phyloP scores from a whole-genome alignment of 805 yeast genomes.

The Kuraishia hungarica region DNA sequence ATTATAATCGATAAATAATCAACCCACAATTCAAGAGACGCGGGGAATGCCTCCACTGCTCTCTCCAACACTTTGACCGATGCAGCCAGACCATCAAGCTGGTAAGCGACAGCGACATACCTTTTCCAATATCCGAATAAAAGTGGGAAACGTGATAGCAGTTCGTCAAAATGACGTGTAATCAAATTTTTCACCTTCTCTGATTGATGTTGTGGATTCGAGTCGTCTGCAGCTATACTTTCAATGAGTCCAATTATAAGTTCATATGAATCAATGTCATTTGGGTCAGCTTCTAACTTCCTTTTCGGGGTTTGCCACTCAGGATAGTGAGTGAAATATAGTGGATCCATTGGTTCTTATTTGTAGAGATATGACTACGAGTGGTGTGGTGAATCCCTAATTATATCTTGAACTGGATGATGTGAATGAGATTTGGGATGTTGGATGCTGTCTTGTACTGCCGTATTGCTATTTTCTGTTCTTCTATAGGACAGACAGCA shows the following conservation, averaged over 20 bases:
- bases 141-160: conserved; percentile 50
- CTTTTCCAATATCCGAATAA: conserved; percentile 57
- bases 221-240: conserved; percentile 13
- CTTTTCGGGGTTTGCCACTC: conserved; percentile 17
- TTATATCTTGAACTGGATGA: too few species aligned
- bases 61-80: conserved; percentile 37
- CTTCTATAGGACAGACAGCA: too few species aligned
- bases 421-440: too few species aligned
- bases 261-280: conserved; percentile 16
- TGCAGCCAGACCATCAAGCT: conserved; percentile 42
- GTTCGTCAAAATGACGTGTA: conserved; percentile 24
- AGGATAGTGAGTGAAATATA: conserved; percentile 13
- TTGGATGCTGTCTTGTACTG: too few species aligned
- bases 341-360: background rate
- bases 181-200: conserved; percentile 10
- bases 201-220: conserved; percentile 8
- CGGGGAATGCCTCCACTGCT: conserved; percentile 43
- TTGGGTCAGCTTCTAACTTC: conserved; percentile 14
- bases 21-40: conserved; percentile 58
- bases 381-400: background rate
- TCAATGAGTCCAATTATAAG: conserved; percentile 16
- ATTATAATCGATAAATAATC: conserved; percentile 52
- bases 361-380: background rate
- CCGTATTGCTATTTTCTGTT: too few species aligned
- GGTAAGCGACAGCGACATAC: conserved; percentile 45